Percentiles rank a stretch among this genome's conserved stretches.
Evolutionary conservation across 108 stramenopile species (phyloP).

Genomic region (Skeletonema marinoi): DNA sequence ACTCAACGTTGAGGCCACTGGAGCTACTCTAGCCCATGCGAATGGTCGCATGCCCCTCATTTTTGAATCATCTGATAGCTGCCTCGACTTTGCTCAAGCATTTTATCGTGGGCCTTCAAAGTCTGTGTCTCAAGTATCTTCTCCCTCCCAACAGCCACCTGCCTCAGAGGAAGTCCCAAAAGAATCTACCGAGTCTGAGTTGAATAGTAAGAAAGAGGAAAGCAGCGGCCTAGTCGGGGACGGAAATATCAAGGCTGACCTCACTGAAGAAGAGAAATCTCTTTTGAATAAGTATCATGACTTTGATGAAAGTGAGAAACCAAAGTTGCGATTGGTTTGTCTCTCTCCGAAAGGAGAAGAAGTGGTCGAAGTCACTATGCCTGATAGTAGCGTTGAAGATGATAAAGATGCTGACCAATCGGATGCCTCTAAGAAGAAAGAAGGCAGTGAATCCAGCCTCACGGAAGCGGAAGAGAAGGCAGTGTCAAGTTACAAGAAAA

Average conservation of each 20-base stretch:
- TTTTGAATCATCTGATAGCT: conserved; percentile 62
- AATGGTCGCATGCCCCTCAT: conserved; percentile 49
- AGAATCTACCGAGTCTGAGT: not conserved
- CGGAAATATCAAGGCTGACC: not conserved
- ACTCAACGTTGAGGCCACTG: conserved; percentile 70
- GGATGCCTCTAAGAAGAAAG: not conserved
- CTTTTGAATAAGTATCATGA: conserved; percentile 33
- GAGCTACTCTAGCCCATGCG: conserved; percentile 53
- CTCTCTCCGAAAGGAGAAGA: conserved; percentile 35
- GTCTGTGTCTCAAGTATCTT: not conserved
- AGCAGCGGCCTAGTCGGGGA: not conserved
- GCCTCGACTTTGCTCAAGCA: conserved; percentile 72
- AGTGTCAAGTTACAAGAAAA: not conserved
- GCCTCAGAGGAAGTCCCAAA: not conserved
- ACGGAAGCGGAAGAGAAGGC: not conserved
- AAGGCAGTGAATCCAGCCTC: not conserved
- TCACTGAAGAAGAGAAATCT: conserved; percentile 36
- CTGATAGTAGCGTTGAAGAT: not conserved
- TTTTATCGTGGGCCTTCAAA: conserved; percentile 56
- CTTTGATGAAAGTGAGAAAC: conserved; percentile 31
- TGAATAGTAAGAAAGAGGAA: not conserved
- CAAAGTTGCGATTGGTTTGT: conserved; percentile 32
- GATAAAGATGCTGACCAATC: not conserved
- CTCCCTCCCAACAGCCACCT: not conserved
- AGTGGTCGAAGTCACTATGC: conserved; percentile 30